Conservation (phyloP, 2,329 filamentous ascomycete species). For the Thermothelomyces thermophilus region DNA sequence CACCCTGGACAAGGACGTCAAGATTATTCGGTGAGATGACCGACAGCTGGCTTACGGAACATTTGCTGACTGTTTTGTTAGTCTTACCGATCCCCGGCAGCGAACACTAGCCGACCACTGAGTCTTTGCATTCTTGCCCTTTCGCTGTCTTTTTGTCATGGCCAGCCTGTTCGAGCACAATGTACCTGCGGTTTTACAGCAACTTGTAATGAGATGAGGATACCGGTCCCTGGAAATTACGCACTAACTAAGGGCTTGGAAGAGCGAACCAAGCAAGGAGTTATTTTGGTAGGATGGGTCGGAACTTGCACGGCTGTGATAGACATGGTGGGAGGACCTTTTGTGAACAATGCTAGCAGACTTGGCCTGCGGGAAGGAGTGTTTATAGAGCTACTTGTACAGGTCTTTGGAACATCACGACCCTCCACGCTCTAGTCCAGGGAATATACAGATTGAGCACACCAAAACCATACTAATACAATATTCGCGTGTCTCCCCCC, state of each 20-base stretch:
- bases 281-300: not conserved
- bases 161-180: not conserved
- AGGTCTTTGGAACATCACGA: not conserved
- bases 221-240: not conserved
- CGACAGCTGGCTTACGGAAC: not conserved
- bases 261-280: not conserved
- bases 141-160: conserved; percentile 4
- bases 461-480: too few species aligned
- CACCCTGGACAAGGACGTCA: conserved; percentile 61
- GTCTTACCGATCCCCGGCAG: conserved; percentile 55
- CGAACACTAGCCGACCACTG: conserved; percentile 35
- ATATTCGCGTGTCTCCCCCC: too few species aligned
- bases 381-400: conserved; percentile 1
- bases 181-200: not conserved
- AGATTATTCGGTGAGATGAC: conserved; percentile 60
- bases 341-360: not conserved
- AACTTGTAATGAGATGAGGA: not conserved
- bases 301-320: not conserved
- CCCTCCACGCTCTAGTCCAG: conserved; percentile 5
- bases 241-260: not conserved
- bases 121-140: conserved; percentile 5
- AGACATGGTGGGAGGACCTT: not conserved
- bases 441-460: conserved; percentile 1
- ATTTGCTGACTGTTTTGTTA: conserved; percentile 24
- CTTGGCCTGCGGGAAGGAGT: not conserved